Evolutionary conservation across 768 basidiomycete genomes (phyloP).

Genomic region (Lanmaoa rubissima): DNA sequence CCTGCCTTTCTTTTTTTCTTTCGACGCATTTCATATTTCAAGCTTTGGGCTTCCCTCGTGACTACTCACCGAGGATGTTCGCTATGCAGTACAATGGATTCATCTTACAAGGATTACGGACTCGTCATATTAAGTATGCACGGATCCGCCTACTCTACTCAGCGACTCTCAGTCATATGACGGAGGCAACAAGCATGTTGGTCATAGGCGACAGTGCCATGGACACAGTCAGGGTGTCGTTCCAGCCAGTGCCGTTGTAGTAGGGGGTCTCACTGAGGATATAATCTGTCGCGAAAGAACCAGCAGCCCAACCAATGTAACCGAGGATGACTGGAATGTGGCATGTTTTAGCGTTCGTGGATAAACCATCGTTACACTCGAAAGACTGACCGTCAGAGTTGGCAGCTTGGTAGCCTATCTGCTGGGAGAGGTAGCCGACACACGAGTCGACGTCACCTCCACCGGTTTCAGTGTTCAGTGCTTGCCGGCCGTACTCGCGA

Average conservation of each 20-base stretch:
- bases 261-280: conserved; percentile 35
- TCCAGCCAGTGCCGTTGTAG: conserved; percentile 32
- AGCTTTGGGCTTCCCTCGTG: not conserved
- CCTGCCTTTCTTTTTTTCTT: no score
- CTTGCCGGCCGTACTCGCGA: conserved; percentile 47
- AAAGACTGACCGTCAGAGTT: conserved; percentile 45
- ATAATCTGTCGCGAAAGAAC: conserved; percentile 45
- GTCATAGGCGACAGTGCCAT: conserved; percentile 26
- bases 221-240: conserved; percentile 38
- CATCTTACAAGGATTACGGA: not conserved
- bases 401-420: conserved; percentile 44
- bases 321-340: conserved; percentile 44
- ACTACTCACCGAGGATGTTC: not conserved
- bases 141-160: no score
- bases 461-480: conserved; percentile 60
- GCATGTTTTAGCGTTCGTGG: not conserved
- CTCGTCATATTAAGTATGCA: not conserved
- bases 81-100: no score
- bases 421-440: conserved; percentile 42
- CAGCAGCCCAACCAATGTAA: conserved; percentile 59
- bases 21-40: no score
- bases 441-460: conserved; percentile 53
- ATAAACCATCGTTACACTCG: not conserved
- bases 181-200: conserved; percentile 11
- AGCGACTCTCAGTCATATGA: not conserved